Percentiles rank a stretch among this genome's conserved stretches.
phyloP scores from a whole-genome alignment of 2,329 filamentous ascomycete species.

The Leptographium procerum region DNA sequence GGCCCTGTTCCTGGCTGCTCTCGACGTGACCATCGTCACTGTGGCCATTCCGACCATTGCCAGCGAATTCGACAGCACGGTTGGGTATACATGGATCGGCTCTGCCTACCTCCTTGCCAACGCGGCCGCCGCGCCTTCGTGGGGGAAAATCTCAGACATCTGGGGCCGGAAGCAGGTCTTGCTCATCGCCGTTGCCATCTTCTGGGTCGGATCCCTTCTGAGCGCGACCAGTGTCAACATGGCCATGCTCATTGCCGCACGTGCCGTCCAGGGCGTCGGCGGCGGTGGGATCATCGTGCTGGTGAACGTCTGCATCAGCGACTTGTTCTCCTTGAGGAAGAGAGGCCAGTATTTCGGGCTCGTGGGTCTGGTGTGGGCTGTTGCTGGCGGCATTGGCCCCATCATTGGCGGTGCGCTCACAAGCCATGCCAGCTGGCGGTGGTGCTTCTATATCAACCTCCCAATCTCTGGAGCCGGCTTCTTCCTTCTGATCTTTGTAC shows the following conservation, averaged over 20 bases:
- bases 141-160: conserved; percentile 52
- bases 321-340: conserved; percentile 37
- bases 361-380: conserved; percentile 55
- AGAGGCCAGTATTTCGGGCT: conserved; percentile 46
- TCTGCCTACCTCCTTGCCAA: conserved; percentile 60
- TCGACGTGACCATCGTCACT: conserved; percentile 47
- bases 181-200: conserved; percentile 33
- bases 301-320: conserved; percentile 42
- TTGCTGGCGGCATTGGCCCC: conserved; percentile 55
- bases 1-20: conserved; percentile 32
- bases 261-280: conserved; percentile 40
- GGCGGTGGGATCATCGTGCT: conserved; percentile 39
- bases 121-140: conserved; percentile 56
- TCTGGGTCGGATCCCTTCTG: conserved; percentile 40
- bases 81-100: conserved; percentile 69
- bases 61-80: conserved; percentile 44
- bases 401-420: conserved; percentile 52
- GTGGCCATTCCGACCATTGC: conserved; percentile 52
- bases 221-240: conserved; percentile 35
- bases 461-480: conserved; percentile 30
- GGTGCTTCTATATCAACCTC: conserved; percentile 58
- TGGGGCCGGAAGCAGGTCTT: conserved; percentile 45
- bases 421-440: conserved; percentile 45
- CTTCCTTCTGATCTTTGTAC: conserved; percentile 43
- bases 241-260: conserved; percentile 32